These are phyloP conservation scores for Neurospora sp. DNA, from an alignment of 495 filamentous ascomycete species.

Conservation along the genomic window DNA sequence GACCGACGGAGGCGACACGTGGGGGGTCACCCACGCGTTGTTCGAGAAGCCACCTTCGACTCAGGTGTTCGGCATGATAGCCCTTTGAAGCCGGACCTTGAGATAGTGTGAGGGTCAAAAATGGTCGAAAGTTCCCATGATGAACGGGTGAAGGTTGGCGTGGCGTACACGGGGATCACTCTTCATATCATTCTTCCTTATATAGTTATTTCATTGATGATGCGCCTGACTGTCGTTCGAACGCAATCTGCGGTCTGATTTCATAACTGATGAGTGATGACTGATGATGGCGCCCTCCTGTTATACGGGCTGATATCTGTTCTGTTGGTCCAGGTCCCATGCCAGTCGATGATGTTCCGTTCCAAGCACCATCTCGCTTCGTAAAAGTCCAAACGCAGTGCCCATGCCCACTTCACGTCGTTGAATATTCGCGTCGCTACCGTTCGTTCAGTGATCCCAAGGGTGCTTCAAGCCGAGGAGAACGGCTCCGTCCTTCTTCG, in stretches of 20 bases:
- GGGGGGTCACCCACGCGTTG: slow-evolving; percentile 53
- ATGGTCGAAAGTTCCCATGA: neutral
- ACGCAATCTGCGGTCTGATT: neutral
- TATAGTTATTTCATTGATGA: neutral
- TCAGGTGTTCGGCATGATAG: neutral
- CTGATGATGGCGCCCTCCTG: neutral
- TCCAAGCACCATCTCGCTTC: neutral
- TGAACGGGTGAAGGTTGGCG: neutral
- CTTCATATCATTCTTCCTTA: neutral
- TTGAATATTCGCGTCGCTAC: neutral
- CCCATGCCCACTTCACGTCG: neutral
- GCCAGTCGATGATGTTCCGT: neutral
- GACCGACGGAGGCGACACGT: slow-evolving; percentile 49
- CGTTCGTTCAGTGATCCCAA: slow-evolving; percentile 72
- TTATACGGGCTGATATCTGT: neutral
- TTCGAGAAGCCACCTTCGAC: slow-evolving; percentile 38
- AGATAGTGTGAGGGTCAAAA: neutral
- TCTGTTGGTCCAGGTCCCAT: neutral
- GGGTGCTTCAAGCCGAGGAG: slow-evolving; percentile 93
- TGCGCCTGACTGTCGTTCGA: neutral
- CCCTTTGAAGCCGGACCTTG: neutral
- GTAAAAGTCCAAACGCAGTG: neutral
- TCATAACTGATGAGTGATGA: neutral
- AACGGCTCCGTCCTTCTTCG: slow-evolving; percentile 82
- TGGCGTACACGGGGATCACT: neutral